Conservation (phyloP, 768 basidiomycete genomes). For the Suillus discolor region DNA sequence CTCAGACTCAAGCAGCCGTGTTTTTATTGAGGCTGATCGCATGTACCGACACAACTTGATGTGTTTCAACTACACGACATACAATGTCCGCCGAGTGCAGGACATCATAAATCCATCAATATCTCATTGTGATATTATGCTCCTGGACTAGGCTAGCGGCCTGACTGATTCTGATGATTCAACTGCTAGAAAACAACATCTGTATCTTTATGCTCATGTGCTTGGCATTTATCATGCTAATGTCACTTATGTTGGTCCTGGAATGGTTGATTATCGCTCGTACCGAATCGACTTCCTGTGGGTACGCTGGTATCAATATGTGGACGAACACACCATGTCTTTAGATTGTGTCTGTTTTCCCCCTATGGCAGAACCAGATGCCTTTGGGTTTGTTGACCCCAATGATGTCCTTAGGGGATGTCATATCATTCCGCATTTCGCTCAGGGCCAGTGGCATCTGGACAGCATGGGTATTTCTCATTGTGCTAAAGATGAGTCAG, state of each 20-base stretch:
- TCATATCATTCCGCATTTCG: constrained; percentile 13
- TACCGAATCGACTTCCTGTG: constrained; percentile 12
- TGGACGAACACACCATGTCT: no score
- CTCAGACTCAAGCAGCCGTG: background rate
- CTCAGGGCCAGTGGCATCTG: background rate
- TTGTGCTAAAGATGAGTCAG: constrained; percentile 2
- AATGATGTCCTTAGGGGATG: constrained; percentile 10
- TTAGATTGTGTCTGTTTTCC: background rate
- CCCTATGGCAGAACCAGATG: background rate
- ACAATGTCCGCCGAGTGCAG: background rate
- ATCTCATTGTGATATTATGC: background rate
- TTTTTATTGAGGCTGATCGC: background rate
- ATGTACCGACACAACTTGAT: constrained; percentile 7
- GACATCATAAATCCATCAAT: constrained; percentile 7
- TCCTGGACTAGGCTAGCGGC: constrained; percentile 22
- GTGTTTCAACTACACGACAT: constrained; percentile 2
- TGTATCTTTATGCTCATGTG: constrained; percentile 5
- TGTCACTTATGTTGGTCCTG: constrained; percentile 7
- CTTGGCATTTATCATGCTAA: constrained; percentile 24
- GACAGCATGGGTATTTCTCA: constrained; percentile 6
- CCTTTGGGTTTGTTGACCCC: constrained; percentile 16
- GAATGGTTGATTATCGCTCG: background rate
- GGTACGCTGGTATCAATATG: constrained; percentile 13
- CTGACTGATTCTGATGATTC: constrained; percentile 17
- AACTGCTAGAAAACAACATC: background rate